Base-by-base conservation (phyloP, 192 early-diverging fungal species). In the Podila horticola region DNA sequence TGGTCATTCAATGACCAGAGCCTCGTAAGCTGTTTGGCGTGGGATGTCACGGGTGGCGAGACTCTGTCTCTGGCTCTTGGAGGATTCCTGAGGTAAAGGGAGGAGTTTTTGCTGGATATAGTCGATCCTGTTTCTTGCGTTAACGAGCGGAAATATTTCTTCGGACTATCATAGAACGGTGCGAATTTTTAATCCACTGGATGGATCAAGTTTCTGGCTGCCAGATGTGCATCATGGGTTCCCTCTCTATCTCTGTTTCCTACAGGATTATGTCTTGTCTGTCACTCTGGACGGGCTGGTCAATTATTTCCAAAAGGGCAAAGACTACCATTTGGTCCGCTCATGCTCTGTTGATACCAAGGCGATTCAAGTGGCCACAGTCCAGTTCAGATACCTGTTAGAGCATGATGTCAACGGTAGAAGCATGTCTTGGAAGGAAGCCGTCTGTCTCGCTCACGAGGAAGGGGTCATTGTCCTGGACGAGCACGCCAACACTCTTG, bases 241-340 rank as follows among this genome's bases (percentile, higher is more conserved):
- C 19, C 64, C 75, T 10, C 45, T 79, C 22, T 69, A 79, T 12
- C 20, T 79, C 13, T 61, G 48, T 24, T 79, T 67, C 9, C 4
- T 71, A 5, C 38, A 50, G 28, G 41, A 71, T 22, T 64, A 79
- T 5, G 30, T 79, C 13, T 12, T 79, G 4, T 62, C 64, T 24
- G 58, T 79, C 9, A 67, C 64, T 15, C 24, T 71, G 58, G 75
- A 79, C 51, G 75, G 75, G 8, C 75, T 62, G 9, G 52, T 79
- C 31, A 67, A 57, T 7, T 71, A 41, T 28, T 79, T 71, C 51
- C 50, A 49, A 17, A 79, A 79, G 38, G 34, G 57, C 1, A 6
- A 24, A 19, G 64, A 66, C 13, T 71, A 62, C 45, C 49, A 49
- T 13, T 69, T 69, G 3, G 31, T 55, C 12, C 64, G 64, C 24